Base-by-base conservation (phyloP, 345 rosid species). In the Aquilaria sinensis region DNA sequence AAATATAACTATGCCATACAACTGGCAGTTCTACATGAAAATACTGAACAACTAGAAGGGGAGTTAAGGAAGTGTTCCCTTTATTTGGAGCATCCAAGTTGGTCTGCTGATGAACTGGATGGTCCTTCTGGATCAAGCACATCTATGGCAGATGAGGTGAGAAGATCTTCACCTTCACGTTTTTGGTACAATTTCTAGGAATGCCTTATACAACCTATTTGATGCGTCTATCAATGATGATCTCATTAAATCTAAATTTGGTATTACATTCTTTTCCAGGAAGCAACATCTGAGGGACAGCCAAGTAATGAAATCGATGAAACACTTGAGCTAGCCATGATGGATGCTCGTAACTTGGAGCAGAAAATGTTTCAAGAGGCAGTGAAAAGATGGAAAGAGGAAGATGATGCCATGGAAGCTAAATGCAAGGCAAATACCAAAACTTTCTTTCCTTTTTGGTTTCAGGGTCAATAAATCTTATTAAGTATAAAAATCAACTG, bases 361-460 rank as follows among this genome's bases (percentile, higher is more conserved):
- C 60, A 58, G 67, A 67, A 75, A 23, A 73, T 72, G 15, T 77
- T 73, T 68, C 81, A 81, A 51, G 85, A 83, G 62, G 62, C 67
- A 57, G 59, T 57, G 56, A 81, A 73, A 68, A 74, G 74, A 71
- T 70, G 80, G 90, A 83, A 80, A 69, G 89, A 80, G 62, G 89
- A 88, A 77, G 85, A 84, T 49, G 66, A 75, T 78, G 82, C 83
- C 41, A 70, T 74, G 66, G 90, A 89, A 70, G 92, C 90, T 68
- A 78, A 78, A 72, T 83, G 81, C 82, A 82, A 88, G 91, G 98
- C 75, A 65, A 70, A 60, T 33, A 49, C 5, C 57, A 23, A 14
- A 13, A 51, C 53, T 53, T 57, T 52, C 16, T 47, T 60, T 56
- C 57, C 53, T 14, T 37, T n/a, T 56, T 49, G n/a, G 12, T 23